These are phyloP conservation scores for Fagopyrum esculentum DNA, from an alignment of 148 eudicot genomes.

Conservation along the genomic window DNA sequence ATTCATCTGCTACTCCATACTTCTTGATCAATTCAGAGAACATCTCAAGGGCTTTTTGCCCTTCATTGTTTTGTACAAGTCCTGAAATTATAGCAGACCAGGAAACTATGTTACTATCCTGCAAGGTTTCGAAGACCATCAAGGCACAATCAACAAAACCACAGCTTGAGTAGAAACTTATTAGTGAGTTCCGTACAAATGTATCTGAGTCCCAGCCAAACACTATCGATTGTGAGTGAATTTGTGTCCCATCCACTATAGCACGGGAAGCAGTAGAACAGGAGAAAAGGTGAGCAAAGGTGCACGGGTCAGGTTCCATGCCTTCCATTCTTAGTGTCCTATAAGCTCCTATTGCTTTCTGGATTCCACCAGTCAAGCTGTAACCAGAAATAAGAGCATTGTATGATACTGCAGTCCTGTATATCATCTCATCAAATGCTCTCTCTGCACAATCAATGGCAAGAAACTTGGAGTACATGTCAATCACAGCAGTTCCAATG, in stretches of 20 bases:
- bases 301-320: slow-evolving; percentile 30
- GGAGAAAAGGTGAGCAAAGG: slow-evolving; percentile 28
- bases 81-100: slow-evolving; percentile 37
- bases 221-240: slow-evolving; percentile 27
- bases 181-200: slow-evolving; percentile 30
- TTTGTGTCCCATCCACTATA: slow-evolving; percentile 25
- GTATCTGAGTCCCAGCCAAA: slow-evolving; percentile 26
- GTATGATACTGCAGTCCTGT: slow-evolving; percentile 31
- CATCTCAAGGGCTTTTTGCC: slow-evolving; percentile 23
- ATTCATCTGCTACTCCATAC: slow-evolving; percentile 26
- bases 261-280: slow-evolving; percentile 23
- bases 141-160: slow-evolving; percentile 26
- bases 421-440: slow-evolving; percentile 29
- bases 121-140: slow-evolving; percentile 26
- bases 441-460: slow-evolving; percentile 31
- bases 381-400: slow-evolving; percentile 40
- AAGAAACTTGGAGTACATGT: slow-evolving; percentile 41
- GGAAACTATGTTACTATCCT: slow-evolving; percentile 32
- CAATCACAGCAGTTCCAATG: slow-evolving; percentile 31
- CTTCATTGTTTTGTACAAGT: slow-evolving; percentile 30
- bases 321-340: slow-evolving; percentile 19
- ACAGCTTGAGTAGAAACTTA: slow-evolving; percentile 37
- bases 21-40: slow-evolving; percentile 33
- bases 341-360: slow-evolving; percentile 25
- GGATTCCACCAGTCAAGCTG: slow-evolving; percentile 26